Evolutionary conservation across 371 early-diverging fungal genomes (phyloP), one percentile per base, ranked within the genome.

Genomic region (Mortierella sp.): DNA sequence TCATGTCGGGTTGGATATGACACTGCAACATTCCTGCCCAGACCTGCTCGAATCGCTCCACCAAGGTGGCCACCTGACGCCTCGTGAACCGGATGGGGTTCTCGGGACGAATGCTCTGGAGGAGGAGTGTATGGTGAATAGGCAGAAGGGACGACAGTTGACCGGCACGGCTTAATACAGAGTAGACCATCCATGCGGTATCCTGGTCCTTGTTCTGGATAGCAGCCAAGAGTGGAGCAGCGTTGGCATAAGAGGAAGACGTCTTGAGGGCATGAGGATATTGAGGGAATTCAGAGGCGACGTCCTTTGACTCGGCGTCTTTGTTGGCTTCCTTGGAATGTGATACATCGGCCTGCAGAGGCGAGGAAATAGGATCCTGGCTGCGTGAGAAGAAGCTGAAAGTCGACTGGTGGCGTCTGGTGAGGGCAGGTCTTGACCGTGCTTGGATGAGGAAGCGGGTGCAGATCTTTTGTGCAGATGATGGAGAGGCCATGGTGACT

Each of bases 131-230:
- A 43, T 77, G 77, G 26, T 81, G 82, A 22, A 81, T 63, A 19
- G 82, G 82, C 2, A 77, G 68, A 1, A 81, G 71, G 5, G 65
- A 48, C 10, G 74, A 44, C 31, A 81, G 24, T 34, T 73, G 82
- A 0, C 71, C 77, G 0, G 82, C 74, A 16, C 77, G 77, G 48
- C 73, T 67, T 13, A 77, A n/a, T 22, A 68, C 77, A 0, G 82
- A 74, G 53, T 81, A 81, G 39, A 76, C 64, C 82, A 81, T 77
- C 82, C 82, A 81, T 0, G 82, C 74, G 11, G 74, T 77, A 31
- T 81, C 82, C 52, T 81, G 82, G 43, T 81, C 82, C 68, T 81
- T 81, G 72, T 52, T 74, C 44, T 81, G 77, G 39, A 81, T 70
- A 16, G 82, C 82, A 9, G 70, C 61, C 22, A 81, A 39, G 16